Base-by-base conservation (phyloP, 1,284 basidiomycete species). In the Stygiomarasmius scandens region DNA sequence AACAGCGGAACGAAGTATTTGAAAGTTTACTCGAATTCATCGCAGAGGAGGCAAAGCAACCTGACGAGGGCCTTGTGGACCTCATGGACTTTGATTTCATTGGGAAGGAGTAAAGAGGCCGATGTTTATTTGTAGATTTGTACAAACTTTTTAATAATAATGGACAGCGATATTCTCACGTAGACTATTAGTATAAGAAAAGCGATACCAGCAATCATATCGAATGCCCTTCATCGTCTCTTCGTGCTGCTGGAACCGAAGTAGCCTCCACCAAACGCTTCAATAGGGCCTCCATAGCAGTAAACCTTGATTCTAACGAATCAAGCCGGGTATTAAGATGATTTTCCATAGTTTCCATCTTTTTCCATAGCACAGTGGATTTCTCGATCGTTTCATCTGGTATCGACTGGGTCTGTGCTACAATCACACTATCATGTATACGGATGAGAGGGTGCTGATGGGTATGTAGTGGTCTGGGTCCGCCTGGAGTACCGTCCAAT, bases 1-100 rank as follows among this genome's bases (percentile, higher is more conserved):
- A 72, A 45, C 83, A 88, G 68, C 77, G 90, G 45, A 87, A 80
- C 52, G 80, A 84, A 56, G 79, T 89, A 54, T 92, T 92, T 68
- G 87, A 92, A 67, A 69, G 70, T 41, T 64, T 93, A 55, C 69
- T 92, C 72, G 76, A 71, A 61, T 89, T 86, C 68, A 76, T 92
- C 11, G 77, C 79, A 16, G 77, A 81, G 49, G 76, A 79, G 19
- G 82, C 81, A 56, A 90, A 86, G 69, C 82, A 92, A 69, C 90
- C 90, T 2, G 67, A 70, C 2, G 80, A 77, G 32, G 81, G 78
- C 58, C 69, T 89, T 63, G 65, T 85, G 65, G 81, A 87, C 69
- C 68, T 86, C 60, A 72, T 86, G 47, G 66, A 75, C 12, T 32
- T n/a, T n/a, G n/a, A n/a, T n/a, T n/a, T n/a, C n/a, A n/a, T n/a